A percentile compares a stretch with the other conserved stretches of the same genome.
Conservation (phyloP, 2,329 filamentous ascomycete genomes). For the Phialophora expanda region DNA sequence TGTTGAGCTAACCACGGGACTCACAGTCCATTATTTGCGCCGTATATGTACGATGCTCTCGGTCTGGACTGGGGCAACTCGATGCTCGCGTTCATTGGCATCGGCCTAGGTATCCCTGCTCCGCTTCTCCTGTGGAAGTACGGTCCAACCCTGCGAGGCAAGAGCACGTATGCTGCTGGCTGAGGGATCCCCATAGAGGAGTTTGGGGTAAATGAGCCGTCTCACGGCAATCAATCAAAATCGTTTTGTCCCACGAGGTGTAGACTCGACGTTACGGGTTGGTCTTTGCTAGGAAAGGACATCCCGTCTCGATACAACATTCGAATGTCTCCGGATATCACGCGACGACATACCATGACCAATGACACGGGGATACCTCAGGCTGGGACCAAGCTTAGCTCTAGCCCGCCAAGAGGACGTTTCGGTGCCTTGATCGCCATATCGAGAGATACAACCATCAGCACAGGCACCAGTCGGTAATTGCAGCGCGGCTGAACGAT, state of each 20-base stretch:
- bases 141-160: slow-evolving; percentile 53
- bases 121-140: slow-evolving; percentile 59
- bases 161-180: slow-evolving; percentile 57
- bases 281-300: not conserved
- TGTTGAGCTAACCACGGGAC: not conserved
- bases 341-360: not conserved
- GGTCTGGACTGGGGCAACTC: slow-evolving; percentile 51
- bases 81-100: slow-evolving; percentile 47
- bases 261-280: not conserved
- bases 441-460: not conserved
- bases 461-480: no score
- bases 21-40: slow-evolving; percentile 47
- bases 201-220: not conserved
- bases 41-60: slow-evolving; percentile 48
- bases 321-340: no score
- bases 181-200: not conserved
- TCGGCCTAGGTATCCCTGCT: slow-evolving; percentile 52
- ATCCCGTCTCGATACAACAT: not conserved
- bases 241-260: not conserved
- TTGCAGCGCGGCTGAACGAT: no score
- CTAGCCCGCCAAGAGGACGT: no score
- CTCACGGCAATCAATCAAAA: not conserved
- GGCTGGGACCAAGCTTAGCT: not conserved
- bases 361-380: not conserved
- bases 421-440: not conserved